Conservation (phyloP, 169 alveolate species). For the Plasmodium gonderi region DNA sequence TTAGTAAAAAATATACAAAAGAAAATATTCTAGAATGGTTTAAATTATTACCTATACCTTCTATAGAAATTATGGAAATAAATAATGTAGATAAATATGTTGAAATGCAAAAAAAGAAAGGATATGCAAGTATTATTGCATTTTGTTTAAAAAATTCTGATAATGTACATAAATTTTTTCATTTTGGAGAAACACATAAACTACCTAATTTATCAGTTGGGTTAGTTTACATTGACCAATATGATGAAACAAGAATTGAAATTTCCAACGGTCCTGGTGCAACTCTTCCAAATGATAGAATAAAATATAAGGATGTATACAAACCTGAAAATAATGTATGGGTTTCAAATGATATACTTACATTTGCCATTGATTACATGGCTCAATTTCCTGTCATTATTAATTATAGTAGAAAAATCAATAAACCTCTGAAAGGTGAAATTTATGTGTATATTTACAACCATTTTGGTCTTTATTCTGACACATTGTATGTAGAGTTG, state of each 20-base stretch:
- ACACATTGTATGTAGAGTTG: slow-evolving; percentile 29
- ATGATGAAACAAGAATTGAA: slow-evolving; percentile 37
- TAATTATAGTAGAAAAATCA: slow-evolving; percentile 25
- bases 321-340: slow-evolving; percentile 28
- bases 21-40: slow-evolving; percentile 65
- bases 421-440: slow-evolving; percentile 8
- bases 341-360: slow-evolving; percentile 29
- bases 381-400: slow-evolving; percentile 49
- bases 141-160: slow-evolving; percentile 42
- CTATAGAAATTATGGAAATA: slow-evolving; percentile 49
- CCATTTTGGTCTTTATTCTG: slow-evolving; percentile 33
- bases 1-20: slow-evolving; percentile 56
- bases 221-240: slow-evolving; percentile 15
- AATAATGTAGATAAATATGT: slow-evolving; percentile 54
- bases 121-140: slow-evolving; percentile 73
- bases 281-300: slow-evolving; percentile 8
- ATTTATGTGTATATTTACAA: slow-evolving; percentile 31
- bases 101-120: slow-evolving; percentile 55
- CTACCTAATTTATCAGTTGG: slow-evolving; percentile 63
- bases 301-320: slow-evolving; percentile 41
- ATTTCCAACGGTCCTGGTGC: slow-evolving; percentile 71
- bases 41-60: slow-evolving; percentile 33
- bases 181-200: slow-evolving; percentile 69
- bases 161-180: slow-evolving; percentile 46
- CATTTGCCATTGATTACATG: slow-evolving; percentile 48